Conservation (phyloP, 495 filamentous ascomycete species). For the Parmelia sp. region DNA sequence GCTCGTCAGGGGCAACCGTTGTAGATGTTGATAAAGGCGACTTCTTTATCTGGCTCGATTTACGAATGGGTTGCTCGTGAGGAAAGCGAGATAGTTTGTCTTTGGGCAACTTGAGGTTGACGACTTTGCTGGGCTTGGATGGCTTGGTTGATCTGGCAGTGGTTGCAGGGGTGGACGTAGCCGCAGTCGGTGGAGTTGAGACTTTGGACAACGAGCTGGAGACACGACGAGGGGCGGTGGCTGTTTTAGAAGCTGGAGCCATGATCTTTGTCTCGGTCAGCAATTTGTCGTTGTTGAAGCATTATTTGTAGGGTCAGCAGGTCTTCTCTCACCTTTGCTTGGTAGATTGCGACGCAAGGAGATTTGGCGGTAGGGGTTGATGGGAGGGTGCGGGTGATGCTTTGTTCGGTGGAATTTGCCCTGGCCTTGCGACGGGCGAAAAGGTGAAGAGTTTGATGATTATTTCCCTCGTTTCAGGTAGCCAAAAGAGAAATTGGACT, state of each 20-base stretch:
- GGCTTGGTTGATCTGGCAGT: slow-evolving; percentile 27
- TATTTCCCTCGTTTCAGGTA: neutral
- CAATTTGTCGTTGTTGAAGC: neutral
- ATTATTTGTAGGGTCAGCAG: neutral
- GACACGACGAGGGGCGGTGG: slow-evolving; percentile 17
- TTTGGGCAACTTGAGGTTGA: slow-evolving; percentile 50
- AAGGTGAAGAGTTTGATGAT: neutral
- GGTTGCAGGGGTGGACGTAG: slow-evolving; percentile 31
- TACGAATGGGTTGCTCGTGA: slow-evolving; percentile 20
- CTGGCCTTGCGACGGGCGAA: slow-evolving; percentile 12
- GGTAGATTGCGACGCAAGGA: slow-evolving; percentile 3
- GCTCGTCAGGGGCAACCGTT: slow-evolving; percentile 35
- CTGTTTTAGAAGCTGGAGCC: slow-evolving; percentile 21
- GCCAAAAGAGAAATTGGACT: neutral
- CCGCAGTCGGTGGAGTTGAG: slow-evolving; percentile 24
- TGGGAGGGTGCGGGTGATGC: neutral
- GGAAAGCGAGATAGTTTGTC: slow-evolving; percentile 44
- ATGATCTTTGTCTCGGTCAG: slow-evolving; percentile 18
- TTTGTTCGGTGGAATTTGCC: slow-evolving; percentile 1
- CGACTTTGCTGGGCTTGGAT: slow-evolving; percentile 43
- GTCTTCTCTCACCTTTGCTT: slow-evolving; percentile 2
- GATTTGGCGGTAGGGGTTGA: neutral
- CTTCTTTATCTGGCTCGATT: slow-evolving; percentile 31
- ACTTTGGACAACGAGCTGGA: slow-evolving; percentile 26
- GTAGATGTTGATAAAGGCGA: slow-evolving; percentile 36